Evolutionary conservation across 345 rosid genomes (phyloP).

Genomic region (Ceriops decandra): DNA sequence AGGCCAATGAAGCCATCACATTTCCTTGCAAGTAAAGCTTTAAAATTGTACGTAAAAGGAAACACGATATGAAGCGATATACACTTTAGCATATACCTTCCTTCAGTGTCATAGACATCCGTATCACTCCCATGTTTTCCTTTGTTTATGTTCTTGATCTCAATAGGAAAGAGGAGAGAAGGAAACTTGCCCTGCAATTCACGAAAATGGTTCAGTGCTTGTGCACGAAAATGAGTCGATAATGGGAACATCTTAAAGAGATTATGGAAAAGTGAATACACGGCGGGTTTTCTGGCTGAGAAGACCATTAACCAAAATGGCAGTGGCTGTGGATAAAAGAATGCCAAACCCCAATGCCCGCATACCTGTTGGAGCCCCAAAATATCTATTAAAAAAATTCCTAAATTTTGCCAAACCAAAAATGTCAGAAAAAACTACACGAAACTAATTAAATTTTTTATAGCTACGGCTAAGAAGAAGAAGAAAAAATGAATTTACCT

Average conservation of each 20-base stretch:
- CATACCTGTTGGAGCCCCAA: conserved; percentile 35
- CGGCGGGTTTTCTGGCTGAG: conserved; percentile 62
- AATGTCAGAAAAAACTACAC: background rate
- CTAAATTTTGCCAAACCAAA: no score
- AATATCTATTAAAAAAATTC: no score
- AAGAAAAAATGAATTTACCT: conserved; percentile 26
- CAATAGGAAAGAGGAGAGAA: conserved; percentile 61
- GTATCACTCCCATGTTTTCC: conserved; percentile 85
- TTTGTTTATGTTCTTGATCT: conserved; percentile 57
- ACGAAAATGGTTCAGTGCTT: background rate
- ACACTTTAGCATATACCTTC: conserved; percentile 43
- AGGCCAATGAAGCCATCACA: no score
- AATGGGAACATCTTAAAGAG: background rate
- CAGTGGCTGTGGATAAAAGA: conserved; percentile 25
- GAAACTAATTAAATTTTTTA: background rate
- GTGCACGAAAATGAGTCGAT: background rate
- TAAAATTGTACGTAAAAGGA: no score
- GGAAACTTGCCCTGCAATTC: conserved; percentile 61
- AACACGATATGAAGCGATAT: no score
- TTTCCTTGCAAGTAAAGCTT: no score
- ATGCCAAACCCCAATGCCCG: conserved; percentile 56
- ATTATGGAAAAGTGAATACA: conserved; percentile 27
- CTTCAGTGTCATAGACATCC: conserved; percentile 71
- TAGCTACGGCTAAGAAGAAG: background rate
- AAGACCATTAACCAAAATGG: conserved; percentile 40